Evolutionary conservation across 2,329 filamentous ascomycete genomes (phyloP).

Genomic region (Nannizzia gypsea): DNA sequence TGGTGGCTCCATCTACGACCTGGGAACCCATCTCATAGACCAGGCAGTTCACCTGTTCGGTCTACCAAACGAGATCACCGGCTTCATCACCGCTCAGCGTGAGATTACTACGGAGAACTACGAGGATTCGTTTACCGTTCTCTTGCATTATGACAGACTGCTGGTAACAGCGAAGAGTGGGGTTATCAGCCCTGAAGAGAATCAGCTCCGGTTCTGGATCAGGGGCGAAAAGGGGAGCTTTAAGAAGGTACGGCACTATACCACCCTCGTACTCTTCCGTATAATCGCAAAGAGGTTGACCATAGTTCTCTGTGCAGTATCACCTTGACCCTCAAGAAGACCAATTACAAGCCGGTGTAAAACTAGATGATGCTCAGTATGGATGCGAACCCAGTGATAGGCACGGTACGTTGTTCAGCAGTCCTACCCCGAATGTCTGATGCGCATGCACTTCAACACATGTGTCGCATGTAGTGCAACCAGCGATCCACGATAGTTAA

Average conservation of each 20-base stretch:
- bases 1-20: constrained; percentile 58
- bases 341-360: constrained; percentile 54
- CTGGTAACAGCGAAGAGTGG: constrained; percentile 59
- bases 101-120: constrained; percentile 41
- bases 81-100: constrained; percentile 55
- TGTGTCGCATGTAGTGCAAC: constrained; percentile 1
- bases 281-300: background rate
- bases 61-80: constrained; percentile 54
- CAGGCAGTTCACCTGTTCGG: constrained; percentile 62
- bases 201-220: constrained; percentile 66
- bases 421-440: background rate
- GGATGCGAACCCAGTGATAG: constrained; percentile 50
- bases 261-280: background rate
- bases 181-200: constrained; percentile 54
- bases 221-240: constrained; percentile 63
- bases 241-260: constrained; percentile 46
- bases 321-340: constrained; percentile 64
- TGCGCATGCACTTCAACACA: background rate
- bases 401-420: constrained; percentile 35
- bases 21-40: constrained; percentile 66
- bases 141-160: constrained; percentile 56
- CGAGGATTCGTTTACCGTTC: constrained; percentile 45
- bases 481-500: background rate
- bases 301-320: constrained; percentile 22
- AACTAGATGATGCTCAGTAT: constrained; percentile 51